Evolutionary conservation across 2,329 filamentous ascomycete species (phyloP).

Genomic region (Cladorrhinum sp.): DNA sequence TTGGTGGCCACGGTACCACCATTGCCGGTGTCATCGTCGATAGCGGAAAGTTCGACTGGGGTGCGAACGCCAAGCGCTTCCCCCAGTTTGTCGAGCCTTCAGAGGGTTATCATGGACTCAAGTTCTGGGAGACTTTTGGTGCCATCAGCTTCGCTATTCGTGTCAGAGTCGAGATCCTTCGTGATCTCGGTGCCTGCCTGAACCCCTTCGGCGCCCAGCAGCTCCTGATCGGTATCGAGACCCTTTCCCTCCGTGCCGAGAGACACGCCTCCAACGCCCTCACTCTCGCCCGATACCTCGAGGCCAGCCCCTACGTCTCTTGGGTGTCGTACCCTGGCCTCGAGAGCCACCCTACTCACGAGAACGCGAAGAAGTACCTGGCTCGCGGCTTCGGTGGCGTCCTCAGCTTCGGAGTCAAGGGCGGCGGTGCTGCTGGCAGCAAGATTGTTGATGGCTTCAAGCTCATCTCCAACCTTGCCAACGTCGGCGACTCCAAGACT

Average conservation of each 20-base stretch:
- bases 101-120: conserved; percentile 86
- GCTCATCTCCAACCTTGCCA: conserved; percentile 91
- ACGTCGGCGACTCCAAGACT: conserved; percentile 94
- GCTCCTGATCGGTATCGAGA: conserved; percentile 84
- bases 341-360: conserved; percentile 75
- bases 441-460: conserved; percentile 93
- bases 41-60: conserved; percentile 92
- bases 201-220: conserved; percentile 94
- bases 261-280: conserved; percentile 82
- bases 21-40: conserved; percentile 85
- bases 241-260: conserved; percentile 80
- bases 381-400: conserved; percentile 84
- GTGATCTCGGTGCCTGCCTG: conserved; percentile 77
- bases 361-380: conserved; percentile 81
- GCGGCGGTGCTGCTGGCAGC: conserved; percentile 76
- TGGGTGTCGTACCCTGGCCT: conserved; percentile 96
- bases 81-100: conserved; percentile 88
- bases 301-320: conserved; percentile 75
- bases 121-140: conserved; percentile 93
- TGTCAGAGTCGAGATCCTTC: conserved; percentile 82
- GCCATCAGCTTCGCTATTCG: conserved; percentile 78
- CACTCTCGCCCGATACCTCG: conserved; percentile 75
- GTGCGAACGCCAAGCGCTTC: conserved; percentile 76
- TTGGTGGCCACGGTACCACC: conserved; percentile 90
- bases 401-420: conserved; percentile 89